phyloP scores from a whole-genome alignment of 352 stramenopile genomes.

The Phytophthora cactorum region DNA sequence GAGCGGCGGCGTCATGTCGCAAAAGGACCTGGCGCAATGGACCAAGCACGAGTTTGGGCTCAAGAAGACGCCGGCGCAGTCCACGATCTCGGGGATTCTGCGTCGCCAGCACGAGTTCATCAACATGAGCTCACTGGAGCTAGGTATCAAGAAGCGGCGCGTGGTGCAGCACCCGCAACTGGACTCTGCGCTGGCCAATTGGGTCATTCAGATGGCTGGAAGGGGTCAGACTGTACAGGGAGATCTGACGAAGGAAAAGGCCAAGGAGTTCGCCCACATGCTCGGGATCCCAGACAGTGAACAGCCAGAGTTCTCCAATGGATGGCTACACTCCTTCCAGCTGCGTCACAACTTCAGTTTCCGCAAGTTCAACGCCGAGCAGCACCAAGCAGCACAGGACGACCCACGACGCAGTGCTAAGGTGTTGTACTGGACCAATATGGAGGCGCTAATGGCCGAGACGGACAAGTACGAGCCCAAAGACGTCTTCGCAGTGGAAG shows the following conservation, averaged over 20 bases:
- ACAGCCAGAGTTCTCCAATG: conserved; percentile 84
- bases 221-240: conserved; percentile 80
- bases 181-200: conserved; percentile 83
- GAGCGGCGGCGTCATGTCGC: conserved; percentile 81
- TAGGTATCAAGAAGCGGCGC: conserved; percentile 85
- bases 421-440: conserved; percentile 63
- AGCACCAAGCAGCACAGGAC: conserved; percentile 29
- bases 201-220: conserved; percentile 86
- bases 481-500: conserved; percentile 81
- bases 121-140: conserved; percentile 83
- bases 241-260: conserved; percentile 88
- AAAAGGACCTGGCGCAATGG: conserved; percentile 88
- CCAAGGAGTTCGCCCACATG: conserved; percentile 86
- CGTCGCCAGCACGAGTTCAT: conserved; percentile 85
- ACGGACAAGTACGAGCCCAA: conserved; percentile 79
- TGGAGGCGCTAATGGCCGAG: conserved; percentile 65
- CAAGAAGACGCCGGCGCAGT: conserved; percentile 84
- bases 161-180: conserved; percentile 83
- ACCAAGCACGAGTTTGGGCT: conserved; percentile 88
- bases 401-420: conserved; percentile 26
- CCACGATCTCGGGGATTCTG: conserved; percentile 85
- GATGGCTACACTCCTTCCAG: conserved; percentile 83
- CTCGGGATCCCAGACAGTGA: conserved; percentile 76
- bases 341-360: conserved; percentile 88
- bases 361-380: conserved; percentile 79